phyloP scores from a whole-genome alignment of 179 eudicot genomes.

The Actinidia arguta region DNA sequence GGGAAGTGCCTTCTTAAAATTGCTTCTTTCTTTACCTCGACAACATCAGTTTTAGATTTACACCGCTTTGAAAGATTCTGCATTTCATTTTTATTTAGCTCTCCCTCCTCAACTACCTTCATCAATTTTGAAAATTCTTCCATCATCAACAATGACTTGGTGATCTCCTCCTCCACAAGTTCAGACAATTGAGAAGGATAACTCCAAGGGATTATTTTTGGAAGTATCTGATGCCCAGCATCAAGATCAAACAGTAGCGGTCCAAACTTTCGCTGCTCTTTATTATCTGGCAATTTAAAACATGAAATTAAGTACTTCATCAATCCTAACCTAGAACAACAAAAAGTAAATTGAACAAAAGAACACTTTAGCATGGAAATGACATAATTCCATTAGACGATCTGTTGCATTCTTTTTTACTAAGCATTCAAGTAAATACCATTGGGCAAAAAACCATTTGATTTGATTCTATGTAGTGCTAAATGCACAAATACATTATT shows the following conservation, averaged over 20 bases:
- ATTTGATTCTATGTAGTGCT: neutral
- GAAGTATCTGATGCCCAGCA: constrained; percentile 70
- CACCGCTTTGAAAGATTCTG: constrained; percentile 29
- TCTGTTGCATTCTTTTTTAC: neutral
- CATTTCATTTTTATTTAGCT: constrained; percentile 24
- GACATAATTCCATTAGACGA: neutral
- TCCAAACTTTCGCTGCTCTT: constrained; percentile 35
- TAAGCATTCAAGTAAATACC: constrained; percentile 11
- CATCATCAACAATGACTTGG: constrained; percentile 46
- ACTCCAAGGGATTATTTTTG: constrained; percentile 71
- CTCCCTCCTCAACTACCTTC: constrained; percentile 53
- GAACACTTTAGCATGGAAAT: neutral
- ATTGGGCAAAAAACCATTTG: neutral
- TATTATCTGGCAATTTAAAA: constrained; percentile 46
- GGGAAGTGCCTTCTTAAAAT: constrained; percentile 62
- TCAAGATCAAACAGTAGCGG: constrained; percentile 67
- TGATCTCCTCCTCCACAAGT: constrained; percentile 74
- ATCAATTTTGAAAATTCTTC: constrained; percentile 45
- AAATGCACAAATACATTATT: neutral
- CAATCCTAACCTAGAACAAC: neutral
- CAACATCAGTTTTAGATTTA: constrained; percentile 36
- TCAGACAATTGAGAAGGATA: constrained; percentile 74
- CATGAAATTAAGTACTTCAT: neutral
- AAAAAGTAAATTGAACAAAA: constrained; percentile 5
- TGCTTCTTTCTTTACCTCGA: constrained; percentile 76